These are phyloP conservation scores for Beauveria australis DNA, from an alignment of 2,329 filamentous ascomycete species.

Conservation along the genomic window DNA sequence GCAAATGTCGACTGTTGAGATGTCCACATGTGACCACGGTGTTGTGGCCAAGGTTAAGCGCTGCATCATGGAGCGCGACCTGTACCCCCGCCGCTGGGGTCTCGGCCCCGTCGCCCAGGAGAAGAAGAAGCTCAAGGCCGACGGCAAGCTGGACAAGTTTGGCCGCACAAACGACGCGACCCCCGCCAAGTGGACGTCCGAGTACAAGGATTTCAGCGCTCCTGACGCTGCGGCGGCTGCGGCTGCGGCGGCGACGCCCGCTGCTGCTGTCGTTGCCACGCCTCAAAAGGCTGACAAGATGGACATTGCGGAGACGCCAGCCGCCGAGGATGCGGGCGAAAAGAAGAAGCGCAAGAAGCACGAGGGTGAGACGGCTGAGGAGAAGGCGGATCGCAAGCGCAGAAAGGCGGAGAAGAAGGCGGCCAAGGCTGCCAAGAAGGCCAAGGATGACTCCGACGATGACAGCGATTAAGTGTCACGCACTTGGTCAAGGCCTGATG, in stretches of 20 bases:
- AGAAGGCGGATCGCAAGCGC: conserved; percentile 54
- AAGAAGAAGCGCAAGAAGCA: conserved; percentile 72
- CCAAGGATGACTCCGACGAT: conserved; percentile 42
- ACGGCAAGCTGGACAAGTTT: conserved; percentile 97
- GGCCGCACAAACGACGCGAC: conserved; percentile 88
- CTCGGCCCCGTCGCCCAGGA: conserved; percentile 85
- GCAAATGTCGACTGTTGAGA: conserved; percentile 96
- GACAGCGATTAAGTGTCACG: conserved; percentile 38
- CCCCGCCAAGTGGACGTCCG: conserved; percentile 82
- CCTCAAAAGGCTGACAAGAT: conserved; percentile 30
- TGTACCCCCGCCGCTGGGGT: conserved; percentile 95
- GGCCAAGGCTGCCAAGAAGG: conserved; percentile 46
- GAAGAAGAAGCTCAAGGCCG: conserved; percentile 99
- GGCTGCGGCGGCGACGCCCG: conserved; percentile 34
- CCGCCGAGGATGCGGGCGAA: conserved; percentile 43
- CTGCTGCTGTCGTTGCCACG: conserved; percentile 31
- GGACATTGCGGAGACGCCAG: conserved; percentile 28
- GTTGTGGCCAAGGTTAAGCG: conserved; percentile 98
- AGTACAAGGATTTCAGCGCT: conserved; percentile 84
- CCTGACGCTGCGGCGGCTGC: conserved; percentile 37
- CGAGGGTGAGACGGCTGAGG: conserved; percentile 65
- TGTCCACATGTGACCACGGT: conserved; percentile 93
- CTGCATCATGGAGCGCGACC: conserved; percentile 98
- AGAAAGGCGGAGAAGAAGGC: conserved; percentile 53
- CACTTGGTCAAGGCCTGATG: background rate